Evolutionary conservation across 129 eudicot genomes (phyloP).

Genomic region (Helichrysum umbraculigerum): DNA sequence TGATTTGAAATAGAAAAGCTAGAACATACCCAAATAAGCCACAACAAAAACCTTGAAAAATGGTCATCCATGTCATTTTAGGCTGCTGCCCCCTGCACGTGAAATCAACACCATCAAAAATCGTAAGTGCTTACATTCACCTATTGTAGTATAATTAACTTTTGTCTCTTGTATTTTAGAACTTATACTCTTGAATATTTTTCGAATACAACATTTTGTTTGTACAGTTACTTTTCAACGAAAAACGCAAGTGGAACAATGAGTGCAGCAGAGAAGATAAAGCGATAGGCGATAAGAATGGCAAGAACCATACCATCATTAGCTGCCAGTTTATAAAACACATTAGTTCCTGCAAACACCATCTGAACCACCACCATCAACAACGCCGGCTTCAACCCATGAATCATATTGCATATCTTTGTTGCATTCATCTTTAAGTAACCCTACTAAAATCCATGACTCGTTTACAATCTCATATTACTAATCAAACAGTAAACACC

Average conservation of each 20-base stretch:
- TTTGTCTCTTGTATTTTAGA: too few species aligned
- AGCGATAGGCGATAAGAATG: conserved; percentile 50
- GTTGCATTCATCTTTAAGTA: conserved; percentile 6
- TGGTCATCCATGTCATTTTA: conserved; percentile 38
- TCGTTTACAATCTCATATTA: too few species aligned
- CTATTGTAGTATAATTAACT: not conserved
- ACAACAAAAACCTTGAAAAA: conserved; percentile 46
- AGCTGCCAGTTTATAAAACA: conserved; percentile 50
- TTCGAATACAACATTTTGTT: not conserved
- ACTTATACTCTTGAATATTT: too few species aligned
- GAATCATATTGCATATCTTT: conserved; percentile 33
- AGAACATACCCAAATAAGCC: conserved; percentile 57
- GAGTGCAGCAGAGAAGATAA: conserved; percentile 46
- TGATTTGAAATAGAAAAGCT: not conserved
- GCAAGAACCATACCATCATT: conserved; percentile 43
- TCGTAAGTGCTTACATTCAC: not conserved
- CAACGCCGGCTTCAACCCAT: conserved; percentile 52
- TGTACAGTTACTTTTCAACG: conserved; percentile 40
- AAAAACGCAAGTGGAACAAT: conserved; percentile 52
- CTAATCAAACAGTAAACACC: too few species aligned
- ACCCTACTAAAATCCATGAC: conserved; percentile 20
- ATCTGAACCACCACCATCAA: conserved; percentile 48
- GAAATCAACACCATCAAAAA: conserved; percentile 2
- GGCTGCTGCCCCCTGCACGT: conserved; percentile 48
- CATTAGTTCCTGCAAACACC: conserved; percentile 35